Conservation (phyloP, 176 grass and related monocot species). For the Bromus sterilis region DNA sequence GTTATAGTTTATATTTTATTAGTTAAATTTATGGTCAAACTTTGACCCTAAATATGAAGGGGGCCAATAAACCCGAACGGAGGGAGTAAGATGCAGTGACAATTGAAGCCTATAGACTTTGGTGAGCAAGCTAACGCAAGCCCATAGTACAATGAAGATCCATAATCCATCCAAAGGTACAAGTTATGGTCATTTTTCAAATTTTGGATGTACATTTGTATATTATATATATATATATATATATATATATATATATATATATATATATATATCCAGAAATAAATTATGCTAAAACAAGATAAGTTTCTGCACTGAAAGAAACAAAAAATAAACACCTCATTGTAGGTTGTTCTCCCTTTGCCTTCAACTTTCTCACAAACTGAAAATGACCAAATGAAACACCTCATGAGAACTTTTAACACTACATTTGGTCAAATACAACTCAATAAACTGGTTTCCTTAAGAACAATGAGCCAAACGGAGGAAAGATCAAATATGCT, state of each 20-base stretch:
- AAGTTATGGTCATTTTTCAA: too few relatives aligned
- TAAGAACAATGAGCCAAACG: neutral
- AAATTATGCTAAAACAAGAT: neutral
- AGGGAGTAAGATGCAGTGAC: neutral
- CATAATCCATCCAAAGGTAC: too few relatives aligned
- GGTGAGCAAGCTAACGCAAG: neutral
- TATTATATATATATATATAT: too few relatives aligned
- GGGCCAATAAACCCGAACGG: too few relatives aligned
- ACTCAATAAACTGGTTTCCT: neutral
- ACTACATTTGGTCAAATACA: neutral
- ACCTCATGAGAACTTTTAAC: neutral
- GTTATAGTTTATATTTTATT: too few relatives aligned
- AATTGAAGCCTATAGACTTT: neutral
- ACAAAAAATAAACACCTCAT: slow-evolving; percentile 62
- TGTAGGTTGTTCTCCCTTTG: slow-evolving; percentile 99
- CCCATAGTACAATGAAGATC: neutral
- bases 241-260: too few relatives aligned
- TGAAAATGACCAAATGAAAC: slow-evolving; percentile 33
- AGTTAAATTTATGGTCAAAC: too few relatives aligned
- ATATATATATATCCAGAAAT: neutral
- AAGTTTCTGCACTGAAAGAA: neutral
- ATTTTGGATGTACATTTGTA: neutral
- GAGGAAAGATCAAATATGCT: neutral
- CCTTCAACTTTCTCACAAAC: slow-evolving; percentile 99
- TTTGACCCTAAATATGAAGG: too few relatives aligned